Base-by-base conservation (phyloP, 78 protist genomes). In the Cavenderia fasciculata region DNA sequence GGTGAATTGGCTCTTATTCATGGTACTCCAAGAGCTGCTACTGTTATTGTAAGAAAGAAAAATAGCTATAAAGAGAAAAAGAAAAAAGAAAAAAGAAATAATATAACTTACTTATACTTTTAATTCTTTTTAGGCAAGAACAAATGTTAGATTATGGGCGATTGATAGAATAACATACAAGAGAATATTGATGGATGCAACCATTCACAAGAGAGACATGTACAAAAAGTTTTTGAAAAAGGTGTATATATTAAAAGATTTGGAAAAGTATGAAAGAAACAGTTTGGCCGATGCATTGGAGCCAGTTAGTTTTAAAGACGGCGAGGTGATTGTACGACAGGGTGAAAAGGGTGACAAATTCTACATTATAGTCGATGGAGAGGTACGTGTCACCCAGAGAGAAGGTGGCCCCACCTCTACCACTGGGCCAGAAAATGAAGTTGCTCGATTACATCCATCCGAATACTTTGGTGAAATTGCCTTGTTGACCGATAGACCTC, bases 401-500 rank as follows among this genome's bases (percentile, higher is more conserved):
- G 16, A 16, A 0, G 34, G 54, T 1, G 33, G 54, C 25, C 63
- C 21, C 29, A 43, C 40, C 5, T n/a, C 51, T 21, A n/a, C 47
- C 21, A 41, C 12, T 49, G 54, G 14, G 12, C 27, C 14, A 12
- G 27, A 54, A 2, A 33, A 41, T 23, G 94, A 74, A n/a, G 94
- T 95, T 12, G 56, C 90, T 25, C 62, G 86, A 6, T 85, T 95
- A 19, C 65, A 52, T 46, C 21, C 59, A 3, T 63, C 94, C 40
- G 94, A 94, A 78, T 96, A 96, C 65, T 96, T 96, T 33, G 95
- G 98, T 56, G 98, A 96, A 68, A 43, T 95, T 47, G 97, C 98
- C 14, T 85, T 96, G 23, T 31, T 95, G 0, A 79, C 63, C 11
- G 79, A 94, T 59, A 31, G 72, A 43, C 96, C 95, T 2, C 86